Percentiles rank a stretch among this genome's conserved stretches.
Conservation (phyloP, 495 filamentous ascomycete genomes). For the Gamarada debralockiae region DNA sequence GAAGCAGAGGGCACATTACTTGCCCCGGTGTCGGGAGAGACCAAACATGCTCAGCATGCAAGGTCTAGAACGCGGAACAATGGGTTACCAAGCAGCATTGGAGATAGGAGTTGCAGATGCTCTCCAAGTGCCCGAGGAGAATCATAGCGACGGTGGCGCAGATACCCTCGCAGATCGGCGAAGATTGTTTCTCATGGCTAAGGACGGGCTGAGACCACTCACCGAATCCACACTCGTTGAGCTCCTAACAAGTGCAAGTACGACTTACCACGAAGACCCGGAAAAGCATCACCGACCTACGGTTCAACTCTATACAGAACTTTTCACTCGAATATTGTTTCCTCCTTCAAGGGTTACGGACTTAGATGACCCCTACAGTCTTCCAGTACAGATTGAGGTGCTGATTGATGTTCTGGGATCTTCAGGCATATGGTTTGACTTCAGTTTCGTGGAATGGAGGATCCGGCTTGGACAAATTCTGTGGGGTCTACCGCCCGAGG, state of each 20-base stretch:
- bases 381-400: slow-evolving; percentile 54
- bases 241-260: slow-evolving; percentile 43
- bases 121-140: slow-evolving; percentile 43
- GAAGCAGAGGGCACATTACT: slow-evolving; percentile 49
- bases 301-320: slow-evolving; percentile 48
- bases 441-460: slow-evolving; percentile 76
- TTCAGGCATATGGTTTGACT: slow-evolving; percentile 68
- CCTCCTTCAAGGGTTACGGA: slow-evolving; percentile 55
- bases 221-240: slow-evolving; percentile 49
- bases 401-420: slow-evolving; percentile 51
- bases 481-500: slow-evolving; percentile 55
- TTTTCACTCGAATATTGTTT: slow-evolving; percentile 55
- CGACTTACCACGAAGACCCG: slow-evolving; percentile 36
- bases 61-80: slow-evolving; percentile 66
- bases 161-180: slow-evolving; percentile 39
- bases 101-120: slow-evolving; percentile 65
- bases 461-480: slow-evolving; percentile 76
- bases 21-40: slow-evolving; percentile 50
- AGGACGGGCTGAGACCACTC: slow-evolving; percentile 44
- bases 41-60: slow-evolving; percentile 76
- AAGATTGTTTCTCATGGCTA: slow-evolving; percentile 40
- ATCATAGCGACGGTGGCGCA: slow-evolving; percentile 39
- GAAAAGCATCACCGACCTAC: slow-evolving; percentile 11
- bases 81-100: slow-evolving; percentile 71
- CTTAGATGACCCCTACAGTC: slow-evolving; percentile 52